Percentiles rank a stretch among this genome's conserved stretches.
Conservation (phyloP, 176 grass and related monocot species). For the Thinopyrum elongatum region DNA sequence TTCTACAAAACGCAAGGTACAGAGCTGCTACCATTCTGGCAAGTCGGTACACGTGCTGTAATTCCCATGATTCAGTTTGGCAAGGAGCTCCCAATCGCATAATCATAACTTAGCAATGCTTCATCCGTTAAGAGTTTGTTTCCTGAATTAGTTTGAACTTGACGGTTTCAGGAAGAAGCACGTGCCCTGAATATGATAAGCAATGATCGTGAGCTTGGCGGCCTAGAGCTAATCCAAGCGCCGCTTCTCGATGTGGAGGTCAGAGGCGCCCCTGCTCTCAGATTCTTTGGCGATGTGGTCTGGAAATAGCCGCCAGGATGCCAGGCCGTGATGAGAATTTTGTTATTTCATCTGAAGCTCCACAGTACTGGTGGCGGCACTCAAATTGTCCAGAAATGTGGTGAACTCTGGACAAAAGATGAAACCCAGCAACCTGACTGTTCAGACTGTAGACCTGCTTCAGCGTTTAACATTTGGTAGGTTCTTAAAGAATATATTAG, state of each 20-base stretch:
- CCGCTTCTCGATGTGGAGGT: conserved; percentile 45
- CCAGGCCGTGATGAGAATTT: not conserved
- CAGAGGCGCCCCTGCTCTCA: conserved; percentile 54
- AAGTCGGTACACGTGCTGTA: not conserved
- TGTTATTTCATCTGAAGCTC: not conserved
- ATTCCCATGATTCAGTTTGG: not conserved
- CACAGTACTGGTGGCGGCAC: not conserved
- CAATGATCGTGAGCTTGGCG: conserved; percentile 34
- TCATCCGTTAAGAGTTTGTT: not conserved
- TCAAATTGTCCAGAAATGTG: not conserved
- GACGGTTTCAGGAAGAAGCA: conserved; percentile 53
- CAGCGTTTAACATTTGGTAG: not conserved
- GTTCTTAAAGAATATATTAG: not conserved
- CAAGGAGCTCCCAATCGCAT: not conserved
- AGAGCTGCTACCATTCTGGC: not conserved
- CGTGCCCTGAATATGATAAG: conserved; percentile 46
- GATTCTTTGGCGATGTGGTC: conserved; percentile 50
- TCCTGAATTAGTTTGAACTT: conserved; percentile 10
- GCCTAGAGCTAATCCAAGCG: conserved; percentile 52
- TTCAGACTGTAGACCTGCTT: not conserved
- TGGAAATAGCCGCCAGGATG: conserved; percentile 38
- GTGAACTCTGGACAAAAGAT: not conserved
- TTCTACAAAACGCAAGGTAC: conserved; percentile 49
- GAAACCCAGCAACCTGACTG: not conserved
- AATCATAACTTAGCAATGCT: not conserved